Evolutionary conservation across 139 green algal species (phyloP).

Genomic region (Chlamydomonas schloesseri): DNA sequence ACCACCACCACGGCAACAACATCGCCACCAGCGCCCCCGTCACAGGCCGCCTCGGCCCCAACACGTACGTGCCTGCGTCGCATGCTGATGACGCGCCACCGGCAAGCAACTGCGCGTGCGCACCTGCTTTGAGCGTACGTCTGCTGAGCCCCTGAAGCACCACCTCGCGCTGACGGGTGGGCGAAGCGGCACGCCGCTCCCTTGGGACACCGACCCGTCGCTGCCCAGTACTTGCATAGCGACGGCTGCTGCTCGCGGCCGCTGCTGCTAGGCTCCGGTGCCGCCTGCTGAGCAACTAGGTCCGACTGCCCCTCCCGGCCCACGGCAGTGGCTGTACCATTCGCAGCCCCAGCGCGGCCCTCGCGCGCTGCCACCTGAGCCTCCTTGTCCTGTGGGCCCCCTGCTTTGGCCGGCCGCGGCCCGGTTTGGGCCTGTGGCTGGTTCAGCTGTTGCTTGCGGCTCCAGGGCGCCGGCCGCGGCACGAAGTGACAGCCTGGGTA

Average conservation of each 20-base stretch:
- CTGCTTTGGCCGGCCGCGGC: not conserved
- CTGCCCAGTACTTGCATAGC: slow-evolving; percentile 73
- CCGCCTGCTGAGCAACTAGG: no score
- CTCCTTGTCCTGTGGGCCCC: not conserved
- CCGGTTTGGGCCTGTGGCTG: not conserved
- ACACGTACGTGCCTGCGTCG: not conserved
- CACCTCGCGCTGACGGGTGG: slow-evolving; percentile 40
- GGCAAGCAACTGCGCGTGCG: not conserved
- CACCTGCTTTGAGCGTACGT: slow-evolving; percentile 31
- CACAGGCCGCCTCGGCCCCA: not conserved
- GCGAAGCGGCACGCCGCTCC: slow-evolving; percentile 51
- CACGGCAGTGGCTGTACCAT: no score
- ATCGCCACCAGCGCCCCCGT: no score
- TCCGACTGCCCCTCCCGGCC: no score
- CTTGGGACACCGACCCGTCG: slow-evolving; percentile 64
- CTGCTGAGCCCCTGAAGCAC: not conserved
- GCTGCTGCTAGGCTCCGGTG: no score
- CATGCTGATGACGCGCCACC: no score
- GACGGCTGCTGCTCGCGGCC: no score
- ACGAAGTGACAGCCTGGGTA: not conserved
- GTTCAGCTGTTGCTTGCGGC: not conserved
- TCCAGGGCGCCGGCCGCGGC: not conserved
- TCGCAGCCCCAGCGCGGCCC: not conserved
- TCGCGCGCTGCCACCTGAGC: not conserved
- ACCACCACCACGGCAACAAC: no score